Conservation (phyloP, 768 basidiomycete species). For the Rhodotorula diobovata region DNA sequence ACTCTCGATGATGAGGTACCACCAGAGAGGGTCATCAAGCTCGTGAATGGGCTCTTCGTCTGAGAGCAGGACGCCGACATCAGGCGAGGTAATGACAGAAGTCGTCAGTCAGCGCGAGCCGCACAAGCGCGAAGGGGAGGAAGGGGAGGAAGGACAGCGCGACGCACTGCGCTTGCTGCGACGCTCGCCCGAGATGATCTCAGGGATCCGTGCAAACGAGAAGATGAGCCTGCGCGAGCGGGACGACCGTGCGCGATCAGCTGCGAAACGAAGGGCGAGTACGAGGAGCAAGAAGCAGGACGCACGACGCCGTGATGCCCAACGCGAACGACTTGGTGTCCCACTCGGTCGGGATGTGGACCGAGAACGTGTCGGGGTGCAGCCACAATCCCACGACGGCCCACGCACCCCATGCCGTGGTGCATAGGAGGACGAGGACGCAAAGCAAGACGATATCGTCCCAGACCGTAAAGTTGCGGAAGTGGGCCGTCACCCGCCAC, state of each 20-base stretch:
- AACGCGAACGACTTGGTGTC: neutral
- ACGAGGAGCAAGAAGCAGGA: neutral
- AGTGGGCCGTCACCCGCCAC: neutral
- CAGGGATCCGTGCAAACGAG: conserved; percentile 3
- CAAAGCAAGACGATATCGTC: conserved; percentile 4
- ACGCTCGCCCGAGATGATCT: neutral
- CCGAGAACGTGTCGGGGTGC: neutral
- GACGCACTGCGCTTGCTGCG: neutral
- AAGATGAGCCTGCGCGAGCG: neutral
- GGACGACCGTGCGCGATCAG: neutral
- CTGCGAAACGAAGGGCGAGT: neutral
- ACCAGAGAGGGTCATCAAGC: neutral
- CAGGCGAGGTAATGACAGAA: too few relatives aligned
- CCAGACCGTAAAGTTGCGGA: neutral
- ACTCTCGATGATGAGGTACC: conserved; percentile 3
- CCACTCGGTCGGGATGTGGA: conserved; percentile 1
- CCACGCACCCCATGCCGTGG: neutral
- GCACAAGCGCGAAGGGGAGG: too few relatives aligned
- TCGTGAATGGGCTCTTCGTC: neutral
- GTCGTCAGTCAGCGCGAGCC: too few relatives aligned
- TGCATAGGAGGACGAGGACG: neutral
- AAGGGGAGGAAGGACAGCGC: too few relatives aligned
- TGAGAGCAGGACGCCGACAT: neutral
- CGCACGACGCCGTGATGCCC: neutral
- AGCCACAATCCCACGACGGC: neutral